These are phyloP conservation scores for Macrophomina pseudophaseolina DNA, from an alignment of 2,329 filamentous ascomycete species.

Conservation along the genomic window DNA sequence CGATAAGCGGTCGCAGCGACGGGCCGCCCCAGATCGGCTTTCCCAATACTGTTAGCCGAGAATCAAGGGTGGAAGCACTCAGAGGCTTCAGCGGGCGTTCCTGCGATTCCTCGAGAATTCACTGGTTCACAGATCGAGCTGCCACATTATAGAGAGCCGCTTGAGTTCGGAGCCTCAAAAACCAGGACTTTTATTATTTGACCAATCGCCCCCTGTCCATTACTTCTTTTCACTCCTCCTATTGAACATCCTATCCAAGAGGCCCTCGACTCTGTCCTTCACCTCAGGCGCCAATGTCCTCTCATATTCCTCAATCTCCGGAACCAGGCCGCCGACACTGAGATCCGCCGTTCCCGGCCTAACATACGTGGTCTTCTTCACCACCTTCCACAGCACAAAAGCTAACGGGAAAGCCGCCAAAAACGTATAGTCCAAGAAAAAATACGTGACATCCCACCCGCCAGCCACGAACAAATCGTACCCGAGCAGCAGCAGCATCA, in stretches of 20 bases:
- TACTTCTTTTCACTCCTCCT: constrained; percentile 4
- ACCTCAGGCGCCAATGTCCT: not conserved
- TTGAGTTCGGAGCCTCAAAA: too few relatives aligned
- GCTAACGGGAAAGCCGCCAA: constrained; percentile 6
- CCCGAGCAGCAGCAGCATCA: constrained; percentile 77
- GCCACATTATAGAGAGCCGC: too few relatives aligned
- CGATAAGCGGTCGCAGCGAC: not conserved
- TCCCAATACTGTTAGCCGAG: constrained; percentile 2
- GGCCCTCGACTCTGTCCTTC: not conserved
- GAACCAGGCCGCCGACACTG: constrained; percentile 17
- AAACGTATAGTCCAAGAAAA: constrained; percentile 55
- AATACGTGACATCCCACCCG: constrained; percentile 71
- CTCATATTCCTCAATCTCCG: constrained; percentile 26
- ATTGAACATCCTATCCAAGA: constrained; percentile 19
- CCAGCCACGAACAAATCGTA: constrained; percentile 75
- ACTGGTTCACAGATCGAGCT: too few relatives aligned
- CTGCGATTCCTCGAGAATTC: too few relatives aligned
- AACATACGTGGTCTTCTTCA: constrained; percentile 24
- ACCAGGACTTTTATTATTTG: too few relatives aligned
- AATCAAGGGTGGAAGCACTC: not conserved
- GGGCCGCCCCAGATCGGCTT: constrained; percentile 6
- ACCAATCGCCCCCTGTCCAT: not conserved
- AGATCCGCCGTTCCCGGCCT: constrained; percentile 24
- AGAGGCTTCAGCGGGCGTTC: too few relatives aligned
- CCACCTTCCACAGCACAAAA: constrained; percentile 24